phyloP scores from a whole-genome alignment of 1,139 yeast species.

The Kodamaea alishanica region DNA sequence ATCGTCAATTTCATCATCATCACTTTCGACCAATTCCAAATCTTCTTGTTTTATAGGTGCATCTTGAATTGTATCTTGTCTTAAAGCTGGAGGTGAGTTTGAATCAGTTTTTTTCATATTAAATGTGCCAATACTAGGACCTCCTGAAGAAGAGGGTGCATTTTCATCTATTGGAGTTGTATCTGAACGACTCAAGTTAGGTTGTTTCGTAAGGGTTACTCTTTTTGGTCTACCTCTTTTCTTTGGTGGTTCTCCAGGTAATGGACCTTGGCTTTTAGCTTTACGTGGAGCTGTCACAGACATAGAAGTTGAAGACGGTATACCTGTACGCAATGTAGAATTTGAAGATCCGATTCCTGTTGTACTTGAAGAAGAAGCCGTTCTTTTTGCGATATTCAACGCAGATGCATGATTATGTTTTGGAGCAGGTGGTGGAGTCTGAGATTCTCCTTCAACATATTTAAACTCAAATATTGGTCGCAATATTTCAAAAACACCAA shows the following conservation, averaged over 20 bases:
- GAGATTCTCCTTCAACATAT: conserved; percentile 52
- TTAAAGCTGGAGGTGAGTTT: conserved; percentile 22
- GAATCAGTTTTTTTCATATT: conserved; percentile 17
- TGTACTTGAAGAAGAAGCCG: conserved; percentile 17
- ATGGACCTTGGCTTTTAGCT: conserved; percentile 22
- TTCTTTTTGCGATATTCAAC: conserved; percentile 45
- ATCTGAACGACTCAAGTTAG: conserved; percentile 27
- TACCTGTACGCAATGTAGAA: neutral
- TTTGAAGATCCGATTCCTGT: neutral
- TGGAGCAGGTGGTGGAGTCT: conserved; percentile 79
- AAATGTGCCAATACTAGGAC: conserved; percentile 31
- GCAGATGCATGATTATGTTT: conserved; percentile 75
- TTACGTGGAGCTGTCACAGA: conserved; percentile 14
- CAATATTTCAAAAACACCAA: conserved; percentile 64
- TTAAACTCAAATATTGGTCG: conserved; percentile 65
- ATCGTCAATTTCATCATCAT: conserved; percentile 25
- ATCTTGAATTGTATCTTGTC: conserved; percentile 47
- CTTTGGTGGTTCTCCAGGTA: conserved; percentile 32
- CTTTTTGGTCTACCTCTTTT: conserved; percentile 51
- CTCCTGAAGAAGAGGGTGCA: conserved; percentile 10
- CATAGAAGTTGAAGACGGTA: conserved; percentile 13
- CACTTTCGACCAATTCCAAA: conserved; percentile 34
- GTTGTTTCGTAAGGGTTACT: conserved; percentile 26
- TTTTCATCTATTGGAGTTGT: conserved; percentile 28
- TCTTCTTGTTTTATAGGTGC: conserved; percentile 39